These are phyloP conservation scores for Fusarium sp. DNA, from an alignment of 2,329 filamentous ascomycete genomes.

Conservation along the genomic window DNA sequence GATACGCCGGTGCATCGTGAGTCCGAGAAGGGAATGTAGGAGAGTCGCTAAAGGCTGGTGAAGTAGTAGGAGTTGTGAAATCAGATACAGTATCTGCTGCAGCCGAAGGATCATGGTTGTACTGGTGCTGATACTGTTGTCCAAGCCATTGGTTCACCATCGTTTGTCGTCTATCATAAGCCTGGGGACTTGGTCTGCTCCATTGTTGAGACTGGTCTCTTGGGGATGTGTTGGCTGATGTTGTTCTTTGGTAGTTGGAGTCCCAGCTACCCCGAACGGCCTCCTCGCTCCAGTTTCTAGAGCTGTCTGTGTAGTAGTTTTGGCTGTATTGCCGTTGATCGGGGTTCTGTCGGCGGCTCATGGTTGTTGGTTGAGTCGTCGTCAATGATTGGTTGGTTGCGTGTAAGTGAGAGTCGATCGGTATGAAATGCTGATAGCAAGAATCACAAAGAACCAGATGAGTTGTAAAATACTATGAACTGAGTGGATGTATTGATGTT, in stretches of 20 bases:
- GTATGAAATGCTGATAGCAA: not conserved
- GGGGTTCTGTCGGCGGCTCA: conserved; percentile 39
- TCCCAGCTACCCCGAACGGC: conserved; percentile 44
- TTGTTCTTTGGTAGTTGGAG: conserved; percentile 39
- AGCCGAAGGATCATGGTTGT: conserved; percentile 30
- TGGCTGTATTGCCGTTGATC: conserved; percentile 14
- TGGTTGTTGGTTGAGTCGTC: conserved; percentile 16
- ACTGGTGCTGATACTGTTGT: conserved; percentile 38
- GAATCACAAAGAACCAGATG: not conserved
- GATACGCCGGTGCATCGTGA: conserved; percentile 23
- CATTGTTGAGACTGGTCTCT: conserved; percentile 33
- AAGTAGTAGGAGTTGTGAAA: conserved; percentile 41
- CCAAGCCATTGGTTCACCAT: conserved; percentile 44
- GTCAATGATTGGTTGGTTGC: conserved; percentile 17
- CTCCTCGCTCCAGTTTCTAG: conserved; percentile 46
- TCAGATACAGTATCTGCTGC: conserved; percentile 38
- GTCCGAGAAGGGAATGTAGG: conserved; percentile 36
- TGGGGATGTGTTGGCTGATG: conserved; percentile 34
- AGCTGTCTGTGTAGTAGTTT: conserved; percentile 36
- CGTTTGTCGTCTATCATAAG: conserved; percentile 35
- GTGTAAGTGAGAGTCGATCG: conserved; percentile 25
- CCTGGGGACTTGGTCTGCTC: conserved; percentile 25
- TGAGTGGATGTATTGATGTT: conserved; percentile 4
- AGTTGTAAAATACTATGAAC: not conserved
- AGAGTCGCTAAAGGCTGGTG: conserved; percentile 44